Conservation (phyloP, 352 stramenopile species). For the Globisporangium recalcitrans region DNA sequence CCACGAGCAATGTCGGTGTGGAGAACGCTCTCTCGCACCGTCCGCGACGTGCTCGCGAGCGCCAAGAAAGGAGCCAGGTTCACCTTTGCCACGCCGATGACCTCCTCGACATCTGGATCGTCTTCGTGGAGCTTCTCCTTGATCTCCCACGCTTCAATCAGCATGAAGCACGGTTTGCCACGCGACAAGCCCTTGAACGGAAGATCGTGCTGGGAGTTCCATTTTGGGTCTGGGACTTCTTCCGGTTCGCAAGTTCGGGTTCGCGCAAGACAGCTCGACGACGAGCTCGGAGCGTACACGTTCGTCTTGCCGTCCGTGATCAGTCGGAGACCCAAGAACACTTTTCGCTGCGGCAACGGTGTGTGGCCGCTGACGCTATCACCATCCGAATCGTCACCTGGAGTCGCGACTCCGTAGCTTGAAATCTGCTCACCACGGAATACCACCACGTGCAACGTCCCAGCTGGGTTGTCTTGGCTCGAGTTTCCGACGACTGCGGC, state of each 20-base stretch:
- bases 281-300: conserved; percentile 81
- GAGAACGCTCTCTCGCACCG: conserved; percentile 76
- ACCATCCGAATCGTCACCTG: conserved; percentile 50
- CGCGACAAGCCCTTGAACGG: conserved; percentile 61
- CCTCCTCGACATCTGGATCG: conserved; percentile 46
- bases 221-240: conserved; percentile 62
- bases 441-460: conserved; percentile 66
- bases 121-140: conserved; percentile 28
- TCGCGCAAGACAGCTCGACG: conserved; percentile 58
- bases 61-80: conserved; percentile 86
- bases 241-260: conserved; percentile 53
- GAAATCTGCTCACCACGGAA: conserved; percentile 84
- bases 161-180: conserved; percentile 82
- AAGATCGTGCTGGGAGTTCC: conserved; percentile 77
- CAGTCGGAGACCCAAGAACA: conserved; percentile 73
- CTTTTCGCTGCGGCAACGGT: conserved; percentile 23
- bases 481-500: conserved; percentile 76
- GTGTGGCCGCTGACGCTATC: conserved; percentile 37
- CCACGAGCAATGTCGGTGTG: conserved; percentile 81
- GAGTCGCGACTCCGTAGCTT: conserved; percentile 38
- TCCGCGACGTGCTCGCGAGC: conserved; percentile 73
- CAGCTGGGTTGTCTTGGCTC: conserved; percentile 71
- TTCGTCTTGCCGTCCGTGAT: conserved; percentile 85
- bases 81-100: conserved; percentile 82
- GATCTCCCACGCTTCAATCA: conserved; percentile 85